phyloP scores from a whole-genome alignment of 495 filamentous ascomycete genomes.

The Penicillium argentinense region DNA sequence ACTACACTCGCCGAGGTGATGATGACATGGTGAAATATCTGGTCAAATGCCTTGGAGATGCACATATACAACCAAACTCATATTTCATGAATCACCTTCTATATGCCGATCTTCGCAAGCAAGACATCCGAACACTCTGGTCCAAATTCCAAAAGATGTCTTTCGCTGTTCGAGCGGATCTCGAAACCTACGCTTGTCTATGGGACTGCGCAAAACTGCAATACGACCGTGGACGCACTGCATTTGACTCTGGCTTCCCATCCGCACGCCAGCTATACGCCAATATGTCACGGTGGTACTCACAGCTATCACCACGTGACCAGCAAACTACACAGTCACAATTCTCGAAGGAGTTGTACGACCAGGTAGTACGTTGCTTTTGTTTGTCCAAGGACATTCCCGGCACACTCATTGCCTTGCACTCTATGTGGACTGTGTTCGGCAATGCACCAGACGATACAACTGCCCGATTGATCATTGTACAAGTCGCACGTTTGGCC shows the following conservation, averaged over 20 bases:
- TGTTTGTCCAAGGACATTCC: constrained; percentile 52
- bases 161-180: constrained; percentile 55
- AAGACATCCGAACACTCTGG: constrained; percentile 51
- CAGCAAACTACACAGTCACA: constrained; percentile 28
- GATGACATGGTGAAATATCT: constrained; percentile 56
- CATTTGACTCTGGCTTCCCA: constrained; percentile 37
- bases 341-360: constrained; percentile 53
- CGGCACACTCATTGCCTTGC: constrained; percentile 62
- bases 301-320: constrained; percentile 29
- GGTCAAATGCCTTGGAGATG: constrained; percentile 53
- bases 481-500: constrained; percentile 52
- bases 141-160: constrained; percentile 53
- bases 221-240: constrained; percentile 43
- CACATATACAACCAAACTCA: constrained; percentile 63
- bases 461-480: constrained; percentile 51
- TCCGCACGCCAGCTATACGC: constrained; percentile 56
- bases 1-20: constrained; percentile 63
- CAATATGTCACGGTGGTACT: constrained; percentile 59
- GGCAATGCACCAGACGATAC: constrained; percentile 50
- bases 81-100: constrained; percentile 78
- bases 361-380: constrained; percentile 57
- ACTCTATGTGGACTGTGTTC: constrained; percentile 54
- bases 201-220: constrained; percentile 60
- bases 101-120: constrained; percentile 55
- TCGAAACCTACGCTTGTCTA: constrained; percentile 68